Base-by-base conservation (phyloP, 2,329 filamentous ascomycete genomes). In the Alternaria arbusti region DNA sequence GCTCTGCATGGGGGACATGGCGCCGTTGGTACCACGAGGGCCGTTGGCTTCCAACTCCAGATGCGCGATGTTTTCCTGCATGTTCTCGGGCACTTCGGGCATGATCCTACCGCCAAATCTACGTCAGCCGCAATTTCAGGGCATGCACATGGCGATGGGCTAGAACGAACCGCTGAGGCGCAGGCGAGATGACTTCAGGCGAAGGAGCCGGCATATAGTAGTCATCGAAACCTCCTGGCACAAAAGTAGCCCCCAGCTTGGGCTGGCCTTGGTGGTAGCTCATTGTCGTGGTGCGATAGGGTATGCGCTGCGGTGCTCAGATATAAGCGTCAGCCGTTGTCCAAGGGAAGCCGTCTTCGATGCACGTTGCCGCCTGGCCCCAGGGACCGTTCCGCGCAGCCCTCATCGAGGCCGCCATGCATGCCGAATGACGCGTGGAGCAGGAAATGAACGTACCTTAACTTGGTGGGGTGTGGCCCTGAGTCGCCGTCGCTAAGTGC, bases 61-160 rank as follows among this genome's bases (percentile, higher is more conserved):
- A 80, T 94, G 90, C 75, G 95, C 92, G 70, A 99, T 88, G 82
- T 92, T 95, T 76, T 97, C 91, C 83, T 97, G 94, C 88, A 99
- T 97, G 82, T 97, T 95, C 82, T 95, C 92, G 71, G 95, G 93
- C 70, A 97, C 94, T 86, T 97, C 94, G 79, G 93, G 92, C 89
- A 95, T 97, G 76, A 96, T 89, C 84, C 93, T 97, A 81, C 78
- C 61, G 60, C 59, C 64, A 58, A 59, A 61, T 59, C 65, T 69
- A 73, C 67, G 74, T 78, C 74, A 77, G 77, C 76, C 66, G 67
- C 68, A 74, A 73, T 71, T 66, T 68, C 63, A 67, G 45, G 57
- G 51, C 57, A 30, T 54, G 65, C 58, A 64, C 59, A 62, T 60
- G 61, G 59, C 63, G 57, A 60, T 65, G 62, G 69, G 64, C 68